A percentile compares a stretch with the other conserved stretches of the same genome.
Evolutionary conservation across 805 yeast species (phyloP).

Genomic region (Grigorovia transvaalensis): DNA sequence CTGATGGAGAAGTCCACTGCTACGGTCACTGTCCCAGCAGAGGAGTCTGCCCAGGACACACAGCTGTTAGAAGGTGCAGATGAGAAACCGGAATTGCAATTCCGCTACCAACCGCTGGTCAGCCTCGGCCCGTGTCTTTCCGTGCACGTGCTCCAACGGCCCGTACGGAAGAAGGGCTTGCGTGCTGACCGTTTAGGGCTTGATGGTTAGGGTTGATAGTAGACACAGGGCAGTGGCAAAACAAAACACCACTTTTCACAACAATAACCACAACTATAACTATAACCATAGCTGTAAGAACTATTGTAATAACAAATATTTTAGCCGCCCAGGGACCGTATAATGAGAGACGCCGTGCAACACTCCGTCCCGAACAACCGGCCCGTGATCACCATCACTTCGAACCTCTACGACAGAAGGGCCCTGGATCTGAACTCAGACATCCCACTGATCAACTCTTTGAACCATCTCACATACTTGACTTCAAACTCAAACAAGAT

Average conservation of each 20-base stretch:
- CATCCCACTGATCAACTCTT: constrained; percentile 81
- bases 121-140: constrained; percentile 22
- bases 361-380: constrained; percentile 66
- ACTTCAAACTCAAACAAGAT: constrained; percentile 82
- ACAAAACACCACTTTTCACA: too few species aligned
- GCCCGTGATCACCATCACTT: constrained; percentile 87
- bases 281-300: too few species aligned
- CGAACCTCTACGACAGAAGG: constrained; percentile 81
- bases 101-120: constrained; percentile 15
- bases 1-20: background rate
- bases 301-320: too few species aligned
- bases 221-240: too few species aligned
- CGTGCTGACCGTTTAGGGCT: too few species aligned
- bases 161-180: background rate
- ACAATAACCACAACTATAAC: background rate
- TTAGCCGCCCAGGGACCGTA: too few species aligned
- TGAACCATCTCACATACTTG: constrained; percentile 80
- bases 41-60: too few species aligned
- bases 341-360: constrained; percentile 85
- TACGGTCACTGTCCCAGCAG: too few species aligned
- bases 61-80: too few species aligned
- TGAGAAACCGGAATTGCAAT: constrained; percentile 16
- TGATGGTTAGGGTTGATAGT: too few species aligned
- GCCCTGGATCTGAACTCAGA: constrained; percentile 87
- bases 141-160: constrained; percentile 24